These are phyloP conservation scores for Chrysoporthe puriensis DNA, from an alignment of 2,329 filamentous ascomycete species.

Conservation along the genomic window DNA sequence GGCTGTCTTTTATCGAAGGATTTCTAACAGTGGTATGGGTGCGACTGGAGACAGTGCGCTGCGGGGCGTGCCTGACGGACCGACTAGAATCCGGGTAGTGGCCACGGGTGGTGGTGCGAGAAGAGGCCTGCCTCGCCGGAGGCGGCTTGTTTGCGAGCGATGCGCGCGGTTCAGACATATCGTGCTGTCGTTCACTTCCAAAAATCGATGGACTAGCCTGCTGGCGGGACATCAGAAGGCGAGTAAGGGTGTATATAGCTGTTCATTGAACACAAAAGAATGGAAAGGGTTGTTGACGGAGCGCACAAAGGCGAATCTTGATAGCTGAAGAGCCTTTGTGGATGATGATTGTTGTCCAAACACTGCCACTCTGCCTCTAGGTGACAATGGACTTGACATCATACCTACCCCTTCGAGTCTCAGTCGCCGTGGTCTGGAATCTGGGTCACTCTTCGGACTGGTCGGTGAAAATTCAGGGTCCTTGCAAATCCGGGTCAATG, in stretches of 20 bases:
- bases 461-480: neutral
- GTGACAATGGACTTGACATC: neutral
- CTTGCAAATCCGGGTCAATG: neutral
- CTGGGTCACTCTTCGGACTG: neutral
- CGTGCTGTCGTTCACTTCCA: neutral
- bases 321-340: neutral
- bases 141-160: neutral
- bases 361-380: neutral
- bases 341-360: neutral
- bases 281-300: neutral
- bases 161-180: conserved; percentile 8
- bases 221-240: neutral
- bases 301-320: neutral
- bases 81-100: neutral
- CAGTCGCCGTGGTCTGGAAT: neutral
- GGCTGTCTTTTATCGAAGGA: neutral
- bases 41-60: conserved; percentile 8
- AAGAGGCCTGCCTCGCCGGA: neutral
- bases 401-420: neutral
- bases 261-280: too few species aligned
- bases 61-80: neutral
- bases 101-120: neutral
- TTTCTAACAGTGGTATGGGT: conserved; percentile 20
- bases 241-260: neutral
- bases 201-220: neutral